These are phyloP conservation scores for Paecilomyces fulvus DNA, from an alignment of 2,329 filamentous ascomycete genomes.

Conservation along the genomic window DNA sequence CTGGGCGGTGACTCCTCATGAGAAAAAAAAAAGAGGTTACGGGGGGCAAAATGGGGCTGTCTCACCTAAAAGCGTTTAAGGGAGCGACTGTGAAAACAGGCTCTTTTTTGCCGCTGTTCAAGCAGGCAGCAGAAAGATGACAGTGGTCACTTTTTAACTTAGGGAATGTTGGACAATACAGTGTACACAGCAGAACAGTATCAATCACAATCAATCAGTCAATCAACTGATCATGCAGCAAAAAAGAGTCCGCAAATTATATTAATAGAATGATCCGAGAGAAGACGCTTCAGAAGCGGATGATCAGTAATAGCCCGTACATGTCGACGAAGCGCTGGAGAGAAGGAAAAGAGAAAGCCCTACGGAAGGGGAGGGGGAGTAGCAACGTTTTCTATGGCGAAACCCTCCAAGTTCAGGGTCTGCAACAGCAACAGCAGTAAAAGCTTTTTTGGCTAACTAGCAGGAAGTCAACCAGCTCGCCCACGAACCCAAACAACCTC, in stretches of 20 bases:
- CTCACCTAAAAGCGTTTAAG: not conserved
- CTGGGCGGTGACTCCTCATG: not conserved
- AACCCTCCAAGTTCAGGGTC: not conserved
- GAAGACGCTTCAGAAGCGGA: not conserved
- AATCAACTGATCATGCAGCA: not conserved
- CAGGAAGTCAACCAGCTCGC: not conserved
- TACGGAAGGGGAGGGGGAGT: not conserved
- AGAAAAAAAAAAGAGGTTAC: not conserved
- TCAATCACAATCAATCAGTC: not conserved
- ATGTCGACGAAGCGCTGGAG: not conserved
- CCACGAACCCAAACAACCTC: not conserved
- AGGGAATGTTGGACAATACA: not conserved
- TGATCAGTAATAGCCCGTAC: not conserved
- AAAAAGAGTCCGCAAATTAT: not conserved
- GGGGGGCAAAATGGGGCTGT: slow-evolving; percentile 1
- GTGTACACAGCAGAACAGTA: not conserved
- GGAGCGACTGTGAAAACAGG: not conserved
- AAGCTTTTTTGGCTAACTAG: not conserved
- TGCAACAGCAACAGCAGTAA: not conserved
- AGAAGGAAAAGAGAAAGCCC: not conserved
- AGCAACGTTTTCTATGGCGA: not conserved
- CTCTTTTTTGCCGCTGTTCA: not conserved
- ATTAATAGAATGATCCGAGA: not conserved
- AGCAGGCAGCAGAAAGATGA: not conserved
- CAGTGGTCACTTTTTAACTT: not conserved